Base-by-base conservation (phyloP, 441 rosid genomes). In the Lepidium campestre region DNA sequence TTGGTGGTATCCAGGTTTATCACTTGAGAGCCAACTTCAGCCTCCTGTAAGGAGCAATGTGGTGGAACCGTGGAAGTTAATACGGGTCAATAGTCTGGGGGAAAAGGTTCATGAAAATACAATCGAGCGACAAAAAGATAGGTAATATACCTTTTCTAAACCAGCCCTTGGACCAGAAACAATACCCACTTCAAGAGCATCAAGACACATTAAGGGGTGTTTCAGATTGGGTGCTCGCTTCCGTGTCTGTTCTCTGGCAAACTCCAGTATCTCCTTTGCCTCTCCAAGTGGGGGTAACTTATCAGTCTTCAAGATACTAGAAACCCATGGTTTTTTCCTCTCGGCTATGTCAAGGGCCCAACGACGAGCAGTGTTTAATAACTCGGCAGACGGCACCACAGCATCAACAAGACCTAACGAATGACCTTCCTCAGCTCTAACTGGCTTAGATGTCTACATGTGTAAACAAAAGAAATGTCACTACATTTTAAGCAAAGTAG, bases 161-260 rank as follows among this genome's bases (percentile, higher is more conserved):
- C 96, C 94, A 59, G 89, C 90, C 72, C 85, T 77, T 1, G 97
- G 85, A 76, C 96, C 89, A 35, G 91, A 86, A 69, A 89, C 94
- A 58, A 94, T 74, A 60, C 97, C 99, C 65, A 68, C 80, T 81
- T 94, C 97, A 62, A 94, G 61, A 59, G 81, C 85, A 37, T 91
- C 91, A 45, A 91, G 93, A 79, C 97, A 89, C 79, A 86, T 87
- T 57, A 94, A 47, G 7, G 99, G 97, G 70, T 94, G 99, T 60
- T 70, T 78, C 57, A 91, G 78, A 71, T 94, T 88, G 19, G 97
- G 99, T 68, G 99, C 96, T 71, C 40, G 83, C 73, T 78, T 88
- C 49, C 58, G 86, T 52, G 85, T 79, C 75, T 91, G 96, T 36
- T 70, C 85, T 79, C 91, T 84, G 12, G 88, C 99, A 85, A 91